These are phyloP conservation scores for Diaporthe caulivora DNA, from an alignment of 2,329 filamentous ascomycete species.

Conservation along the genomic window DNA sequence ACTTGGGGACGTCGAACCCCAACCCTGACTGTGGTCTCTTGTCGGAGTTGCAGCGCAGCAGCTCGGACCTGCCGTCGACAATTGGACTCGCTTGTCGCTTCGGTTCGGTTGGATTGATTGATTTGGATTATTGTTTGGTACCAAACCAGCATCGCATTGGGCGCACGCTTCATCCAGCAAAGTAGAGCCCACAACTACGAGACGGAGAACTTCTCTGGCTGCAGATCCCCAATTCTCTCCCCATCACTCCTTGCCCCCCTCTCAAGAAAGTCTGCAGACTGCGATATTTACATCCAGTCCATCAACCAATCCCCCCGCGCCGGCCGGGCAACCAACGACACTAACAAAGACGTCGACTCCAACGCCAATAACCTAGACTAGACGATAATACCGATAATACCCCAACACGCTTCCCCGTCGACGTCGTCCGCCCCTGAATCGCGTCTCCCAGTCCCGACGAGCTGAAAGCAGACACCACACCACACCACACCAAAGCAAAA, in stretches of 20 bases:
- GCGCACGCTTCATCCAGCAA: conserved; percentile 1
- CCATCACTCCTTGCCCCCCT: neutral
- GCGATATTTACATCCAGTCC: neutral
- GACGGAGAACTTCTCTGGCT: conserved; percentile 1
- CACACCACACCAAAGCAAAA: neutral
- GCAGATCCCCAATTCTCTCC: conserved; percentile 28
- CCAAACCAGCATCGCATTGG: conserved; percentile 3
- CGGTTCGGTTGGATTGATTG: conserved; percentile 25
- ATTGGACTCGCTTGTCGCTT: conserved; percentile 17
- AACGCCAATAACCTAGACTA: neutral
- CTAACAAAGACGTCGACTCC: neutral
- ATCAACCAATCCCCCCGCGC: neutral
- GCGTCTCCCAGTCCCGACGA: conserved; percentile 9
- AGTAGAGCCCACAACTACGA: neutral
- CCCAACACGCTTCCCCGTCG: conserved; percentile 20
- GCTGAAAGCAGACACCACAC: neutral
- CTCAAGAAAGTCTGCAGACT: neutral
- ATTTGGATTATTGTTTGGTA: conserved; percentile 24
- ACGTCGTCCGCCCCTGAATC: conserved; percentile 18
- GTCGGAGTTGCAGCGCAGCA: neutral
- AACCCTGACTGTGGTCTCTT: neutral
- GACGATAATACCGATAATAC: neutral
- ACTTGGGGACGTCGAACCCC: neutral
- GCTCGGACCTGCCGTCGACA: conserved; percentile 29
- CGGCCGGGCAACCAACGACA: neutral